Base-by-base conservation (phyloP, 345 rosid genomes). In the Salix arbutifolia region DNA sequence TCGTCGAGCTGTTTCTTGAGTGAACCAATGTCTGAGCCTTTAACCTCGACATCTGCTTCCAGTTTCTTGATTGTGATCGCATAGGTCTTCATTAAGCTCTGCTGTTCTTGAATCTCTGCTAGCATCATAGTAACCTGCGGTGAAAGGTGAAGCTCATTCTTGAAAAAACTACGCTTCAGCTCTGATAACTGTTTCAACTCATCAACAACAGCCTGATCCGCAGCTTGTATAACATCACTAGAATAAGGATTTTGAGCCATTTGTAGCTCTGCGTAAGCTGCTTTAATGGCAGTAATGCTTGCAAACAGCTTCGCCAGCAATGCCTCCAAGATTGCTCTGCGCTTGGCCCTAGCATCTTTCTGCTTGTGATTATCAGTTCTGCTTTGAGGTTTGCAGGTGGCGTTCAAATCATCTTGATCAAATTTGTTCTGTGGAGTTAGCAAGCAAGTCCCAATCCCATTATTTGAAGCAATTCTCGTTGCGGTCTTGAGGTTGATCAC, bases 21-120 rank as follows among this genome's bases (percentile, higher is more conserved):
- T 25, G 79, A 83, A 46, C 76, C 76, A 58, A 87, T 74, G 17
- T 76, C 87, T 5, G 78, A 79, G 23, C 75, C 87, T 83, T 89
- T 96, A 66, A 37, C 76, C 6, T 79, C 86, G 58, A 64, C 79
- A 40, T 90, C 91, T 0, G 84, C 68, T 53, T 93, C 96, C 46
- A 96, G 74, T 72, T 93, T 96, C 88, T 86, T 93, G 65, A 90
- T 85, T 0, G 91, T 89, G 78, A 96, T 91, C 83, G 87, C 98
- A 72, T 87, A 96, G 13, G 96, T 96, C 83, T 83, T 90, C 91
- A 93, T 90, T 80, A 96, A 78, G 73, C 96, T 87, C 89, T 96
- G 99, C 71, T 96, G 99, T 70, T 96, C 99, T 16, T 91, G 99
- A 78, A 96, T 88, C 89, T 96, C 98, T 1, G 99, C 97, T 0